Evolutionary conservation across 2,329 filamentous ascomycete species (phyloP).

Genomic region (Aspergillus sp.): DNA sequence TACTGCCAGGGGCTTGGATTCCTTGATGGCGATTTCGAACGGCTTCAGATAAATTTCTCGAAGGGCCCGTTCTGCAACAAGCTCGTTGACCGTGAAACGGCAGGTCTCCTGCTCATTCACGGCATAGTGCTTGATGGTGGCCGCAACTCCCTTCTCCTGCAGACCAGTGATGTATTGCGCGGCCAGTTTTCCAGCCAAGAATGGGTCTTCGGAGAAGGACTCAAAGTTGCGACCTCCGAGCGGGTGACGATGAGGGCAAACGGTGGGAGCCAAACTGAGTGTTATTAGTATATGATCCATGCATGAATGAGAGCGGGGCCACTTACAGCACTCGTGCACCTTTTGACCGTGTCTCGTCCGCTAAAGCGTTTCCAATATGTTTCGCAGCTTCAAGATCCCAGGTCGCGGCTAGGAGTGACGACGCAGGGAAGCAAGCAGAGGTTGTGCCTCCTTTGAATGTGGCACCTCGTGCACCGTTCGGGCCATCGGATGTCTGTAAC

Average conservation of each 20-base stretch:
- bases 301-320: neutral
- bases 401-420: constrained; percentile 9
- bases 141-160: constrained; percentile 12
- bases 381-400: constrained; percentile 12
- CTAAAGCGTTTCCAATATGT: constrained; percentile 11
- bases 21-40: constrained; percentile 16
- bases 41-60: constrained; percentile 15
- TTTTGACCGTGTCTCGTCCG: constrained; percentile 13
- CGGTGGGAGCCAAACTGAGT: constrained; percentile 9
- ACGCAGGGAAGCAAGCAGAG: constrained; percentile 14
- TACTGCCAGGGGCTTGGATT: constrained; percentile 10
- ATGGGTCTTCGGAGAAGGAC: constrained; percentile 15
- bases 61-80: constrained; percentile 9
- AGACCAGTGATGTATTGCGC: constrained; percentile 12
- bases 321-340: constrained; percentile 13
- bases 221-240: constrained; percentile 16
- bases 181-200: constrained; percentile 13
- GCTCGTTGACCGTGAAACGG: constrained; percentile 9
- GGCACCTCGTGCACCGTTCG: constrained; percentile 15
- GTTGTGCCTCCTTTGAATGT: constrained; percentile 12
- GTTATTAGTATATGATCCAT: neutral
- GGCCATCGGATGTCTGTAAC: constrained; percentile 9
- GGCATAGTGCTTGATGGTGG: constrained; percentile 14
- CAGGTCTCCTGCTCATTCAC: constrained; percentile 16
- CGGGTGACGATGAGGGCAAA: constrained; percentile 14